Evolutionary conservation across 306 rosid species (phyloP), one percentile per base, ranked within the genome.

Genomic region (Herpetospermum pedunculosum): DNA sequence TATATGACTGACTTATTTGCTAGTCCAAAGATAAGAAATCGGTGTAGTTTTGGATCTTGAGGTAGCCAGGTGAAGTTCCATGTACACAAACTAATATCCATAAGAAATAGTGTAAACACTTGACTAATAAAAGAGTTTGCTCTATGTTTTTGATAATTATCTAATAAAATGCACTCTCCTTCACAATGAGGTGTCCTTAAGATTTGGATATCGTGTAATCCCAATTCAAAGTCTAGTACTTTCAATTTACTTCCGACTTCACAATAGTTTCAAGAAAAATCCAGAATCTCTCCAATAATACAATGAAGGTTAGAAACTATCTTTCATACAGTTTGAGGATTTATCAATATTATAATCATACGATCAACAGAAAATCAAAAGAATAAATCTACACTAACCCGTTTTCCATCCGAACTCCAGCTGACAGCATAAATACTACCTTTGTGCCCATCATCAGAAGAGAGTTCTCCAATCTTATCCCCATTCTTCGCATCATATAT

Each of bases 391-490:
- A 23, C 19, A 73, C 19, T 81, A 75, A 94, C 96, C 89, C 83
- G 89, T 70, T 89, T 94, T n/a, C 97, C 95, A 88, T 94, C 95
- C 52, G 96, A 88, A 83, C 95, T 94, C 95, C 97, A 94, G 83
- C 96, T 89, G 82, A 88, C 89, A 70, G 97, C 96, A 81, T 94
- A 94, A 78, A 94, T 89, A 81, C 92, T 94, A 54, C 99, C 97
- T 46, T 92, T 86, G 78, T 94, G 97, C 29, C 90, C 96, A 74
- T 90, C 95, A 80, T 89, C 96, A 21, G 96, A 84, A 21, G 90
- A 91, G 71, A 94, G 84, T 82, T 87, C 99, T 18, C 99, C 97
- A 6, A 94, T 89, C 88, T 84, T 94, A 71, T 84, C 97, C 32
- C 85, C 96, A 47, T 78, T 94, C 81, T 94, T 94, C 29, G 88